A percentile compares a stretch with the other conserved stretches of the same genome.
phyloP scores from a whole-genome alignment of 1,284 basidiomycete genomes.

The Mycena sp. region DNA sequence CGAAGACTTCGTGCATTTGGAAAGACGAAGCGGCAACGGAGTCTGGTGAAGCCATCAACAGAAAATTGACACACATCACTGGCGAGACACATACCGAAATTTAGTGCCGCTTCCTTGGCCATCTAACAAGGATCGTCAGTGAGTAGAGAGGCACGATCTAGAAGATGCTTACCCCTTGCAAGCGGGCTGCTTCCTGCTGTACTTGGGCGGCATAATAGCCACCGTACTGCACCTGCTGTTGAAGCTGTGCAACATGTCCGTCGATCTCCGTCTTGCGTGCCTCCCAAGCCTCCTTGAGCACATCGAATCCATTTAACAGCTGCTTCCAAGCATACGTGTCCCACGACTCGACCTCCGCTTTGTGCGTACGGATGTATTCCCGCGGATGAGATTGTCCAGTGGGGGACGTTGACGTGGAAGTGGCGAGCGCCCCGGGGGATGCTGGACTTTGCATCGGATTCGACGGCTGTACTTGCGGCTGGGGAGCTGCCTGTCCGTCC shows the following conservation, averaged over 20 bases:
- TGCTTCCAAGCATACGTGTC: conserved; percentile 68
- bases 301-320: conserved; percentile 58
- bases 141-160: conserved; percentile 3
- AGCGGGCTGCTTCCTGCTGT: conserved; percentile 57
- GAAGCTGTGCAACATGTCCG: conserved; percentile 50
- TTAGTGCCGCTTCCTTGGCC: conserved; percentile 58
- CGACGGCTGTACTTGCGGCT: conserved; percentile 35
- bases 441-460: conserved; percentile 21
- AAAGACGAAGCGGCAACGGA: conserved; percentile 63
- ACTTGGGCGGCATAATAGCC: conserved; percentile 53
- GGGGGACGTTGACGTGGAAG: conserved; percentile 39
- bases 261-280: conserved; percentile 57
- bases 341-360: conserved; percentile 65
- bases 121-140: conserved; percentile 45
- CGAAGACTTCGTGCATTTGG: conserved; percentile 67
- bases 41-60: conserved; percentile 45
- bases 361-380: conserved; percentile 63
- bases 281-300: conserved; percentile 63
- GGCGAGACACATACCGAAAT: conserved; percentile 54
- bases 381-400: conserved; percentile 59
- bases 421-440: conserved; percentile 32
- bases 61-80: background rate
- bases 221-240: conserved; percentile 53
- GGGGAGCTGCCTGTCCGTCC: conserved; percentile 38
- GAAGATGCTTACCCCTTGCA: conserved; percentile 55